These are phyloP conservation scores for Psilocybe azurescens DNA, from an alignment of 768 basidiomycete species.

Conservation along the genomic window DNA sequence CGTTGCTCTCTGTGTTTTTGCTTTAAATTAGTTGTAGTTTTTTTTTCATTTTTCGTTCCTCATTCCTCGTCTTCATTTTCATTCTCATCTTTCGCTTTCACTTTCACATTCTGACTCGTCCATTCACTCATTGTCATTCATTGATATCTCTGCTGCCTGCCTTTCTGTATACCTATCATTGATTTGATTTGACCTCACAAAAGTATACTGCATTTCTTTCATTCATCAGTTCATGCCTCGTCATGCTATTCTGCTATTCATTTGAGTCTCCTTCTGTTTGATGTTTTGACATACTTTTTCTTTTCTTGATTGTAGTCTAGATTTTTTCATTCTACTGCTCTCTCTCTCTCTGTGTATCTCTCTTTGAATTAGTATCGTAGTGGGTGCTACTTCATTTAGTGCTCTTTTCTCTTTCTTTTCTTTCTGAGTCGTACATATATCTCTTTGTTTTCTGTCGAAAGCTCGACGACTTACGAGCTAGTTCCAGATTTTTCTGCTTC, in stretches of 20 bases:
- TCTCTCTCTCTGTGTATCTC: background rate
- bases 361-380: no score
- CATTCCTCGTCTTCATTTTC: background rate
- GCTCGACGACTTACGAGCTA: background rate
- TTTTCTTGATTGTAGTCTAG: background rate
- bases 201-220: background rate
- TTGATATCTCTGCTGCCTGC: background rate
- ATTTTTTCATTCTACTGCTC: background rate
- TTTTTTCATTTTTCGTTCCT: background rate
- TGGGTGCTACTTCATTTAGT: no score
- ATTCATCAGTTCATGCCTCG: background rate
- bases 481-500: background rate
- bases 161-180: slow-evolving; percentile 4
- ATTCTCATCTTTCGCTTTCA: no score
- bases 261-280: background rate
- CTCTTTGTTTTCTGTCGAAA: no score
- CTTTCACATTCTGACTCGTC: no score
- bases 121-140: background rate
- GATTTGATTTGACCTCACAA: background rate
- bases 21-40: background rate
- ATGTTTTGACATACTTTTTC: background rate
- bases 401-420: background rate
- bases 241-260: background rate
- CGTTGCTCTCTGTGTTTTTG: background rate
- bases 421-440: background rate